Conservation (phyloP, 352 stramenopile genomes). For the Pythium phragmiticola region DNA sequence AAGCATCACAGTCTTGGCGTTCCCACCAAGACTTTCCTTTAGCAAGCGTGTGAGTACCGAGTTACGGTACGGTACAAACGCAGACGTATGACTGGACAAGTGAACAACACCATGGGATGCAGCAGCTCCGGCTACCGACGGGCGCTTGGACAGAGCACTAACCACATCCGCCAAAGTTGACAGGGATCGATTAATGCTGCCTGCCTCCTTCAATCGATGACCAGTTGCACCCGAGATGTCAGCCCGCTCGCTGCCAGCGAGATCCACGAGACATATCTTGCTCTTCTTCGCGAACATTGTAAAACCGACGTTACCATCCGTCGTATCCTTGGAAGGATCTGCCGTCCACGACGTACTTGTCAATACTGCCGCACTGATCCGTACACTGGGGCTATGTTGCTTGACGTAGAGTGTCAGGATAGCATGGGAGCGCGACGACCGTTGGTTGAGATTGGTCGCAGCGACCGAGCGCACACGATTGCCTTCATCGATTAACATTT, state of each 20-base stretch:
- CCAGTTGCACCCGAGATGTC: constrained; percentile 51
- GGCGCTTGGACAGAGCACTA: constrained; percentile 53
- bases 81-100: constrained; percentile 21
- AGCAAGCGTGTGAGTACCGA: constrained; percentile 83
- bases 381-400: constrained; percentile 24
- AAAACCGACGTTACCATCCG: not conserved
- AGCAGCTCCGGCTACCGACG: constrained; percentile 3
- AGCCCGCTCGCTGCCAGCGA: constrained; percentile 64
- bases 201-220: constrained; percentile 60
- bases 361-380: constrained; percentile 16
- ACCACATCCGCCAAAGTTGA: constrained; percentile 86
- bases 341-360: constrained; percentile 19
- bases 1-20: constrained; percentile 86
- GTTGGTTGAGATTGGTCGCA: constrained; percentile 42
- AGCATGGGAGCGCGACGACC: constrained; percentile 60
- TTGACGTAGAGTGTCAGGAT: constrained; percentile 64
- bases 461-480: constrained; percentile 56
- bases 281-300: constrained; percentile 39
- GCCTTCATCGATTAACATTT: constrained; percentile 59
- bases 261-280: constrained; percentile 75
- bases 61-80: constrained; percentile 88
- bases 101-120: not conserved
- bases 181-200: constrained; percentile 83
- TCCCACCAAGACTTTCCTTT: constrained; percentile 78
- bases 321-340: not conserved